A percentile compares a stretch with the other conserved stretches of the same genome.
Conservation (phyloP, 2,329 filamentous ascomycete species). For the Thermothelomyces thermophilus region DNA sequence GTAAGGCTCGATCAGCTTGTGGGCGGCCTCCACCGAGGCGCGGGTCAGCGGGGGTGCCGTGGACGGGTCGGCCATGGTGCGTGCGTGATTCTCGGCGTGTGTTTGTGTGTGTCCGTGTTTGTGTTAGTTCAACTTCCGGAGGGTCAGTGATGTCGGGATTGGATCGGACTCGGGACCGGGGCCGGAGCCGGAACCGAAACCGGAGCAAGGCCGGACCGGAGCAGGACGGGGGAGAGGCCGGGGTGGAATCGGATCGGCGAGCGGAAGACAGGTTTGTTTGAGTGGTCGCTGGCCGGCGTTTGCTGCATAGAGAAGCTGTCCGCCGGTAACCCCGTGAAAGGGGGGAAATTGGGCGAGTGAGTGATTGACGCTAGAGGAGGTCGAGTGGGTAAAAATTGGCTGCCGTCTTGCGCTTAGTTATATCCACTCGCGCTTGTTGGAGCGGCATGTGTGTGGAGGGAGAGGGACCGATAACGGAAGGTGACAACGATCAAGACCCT, state of each 20-base stretch:
- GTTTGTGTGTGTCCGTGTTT: not conserved
- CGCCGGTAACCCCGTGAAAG: not conserved
- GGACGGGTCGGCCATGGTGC: conserved; percentile 46
- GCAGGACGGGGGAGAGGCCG: not conserved
- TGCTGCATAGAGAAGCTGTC: not conserved
- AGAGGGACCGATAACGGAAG: conserved; percentile 16
- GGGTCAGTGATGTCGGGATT: no score
- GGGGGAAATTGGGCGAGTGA: no score
- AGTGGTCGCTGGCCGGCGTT: not conserved
- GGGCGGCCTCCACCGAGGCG: conserved; percentile 63
- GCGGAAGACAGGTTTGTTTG: not conserved
- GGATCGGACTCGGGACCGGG: not conserved
- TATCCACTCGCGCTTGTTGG: not conserved
- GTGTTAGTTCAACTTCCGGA: not conserved
- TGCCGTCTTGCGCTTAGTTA: not conserved
- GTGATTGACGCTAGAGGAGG: not conserved
- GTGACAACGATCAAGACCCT: not conserved
- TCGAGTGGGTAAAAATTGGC: not conserved
- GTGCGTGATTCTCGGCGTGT: not conserved
- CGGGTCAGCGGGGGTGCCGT: conserved; percentile 62
- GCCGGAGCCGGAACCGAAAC: not conserved
- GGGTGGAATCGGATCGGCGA: conserved; percentile 1
- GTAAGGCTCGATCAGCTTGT: conserved; percentile 63
- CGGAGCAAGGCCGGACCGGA: not conserved
- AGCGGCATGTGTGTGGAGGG: not conserved